These are phyloP conservation scores for Komagataella populi DNA, from an alignment of 805 yeast genomes.

Conservation along the genomic window DNA sequence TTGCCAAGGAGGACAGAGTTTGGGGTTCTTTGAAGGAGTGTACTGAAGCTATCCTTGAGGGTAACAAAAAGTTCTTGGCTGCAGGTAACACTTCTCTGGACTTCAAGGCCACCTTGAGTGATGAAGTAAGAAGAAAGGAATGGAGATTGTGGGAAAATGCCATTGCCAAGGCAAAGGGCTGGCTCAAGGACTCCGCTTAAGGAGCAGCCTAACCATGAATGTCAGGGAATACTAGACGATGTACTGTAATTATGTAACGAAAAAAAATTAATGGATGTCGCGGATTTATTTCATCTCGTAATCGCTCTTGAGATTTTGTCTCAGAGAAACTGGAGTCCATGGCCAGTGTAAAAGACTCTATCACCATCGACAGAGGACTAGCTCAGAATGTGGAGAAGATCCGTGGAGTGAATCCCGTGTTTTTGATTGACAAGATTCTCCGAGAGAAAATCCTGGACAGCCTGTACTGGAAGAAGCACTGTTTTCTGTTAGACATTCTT, in stretches of 20 bases:
- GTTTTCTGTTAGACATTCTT: slow-evolving; percentile 29
- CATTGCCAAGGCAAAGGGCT: slow-evolving; percentile 64
- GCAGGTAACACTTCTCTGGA: neutral
- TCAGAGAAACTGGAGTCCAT: neutral
- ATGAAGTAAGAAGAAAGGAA: slow-evolving; percentile 40
- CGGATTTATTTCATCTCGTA: neutral
- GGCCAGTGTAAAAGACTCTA: slow-evolving; percentile 1
- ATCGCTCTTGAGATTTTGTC: too few species aligned
- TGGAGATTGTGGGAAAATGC: slow-evolving; percentile 83
- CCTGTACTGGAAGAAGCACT: slow-evolving; percentile 42
- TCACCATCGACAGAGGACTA: slow-evolving; percentile 20
- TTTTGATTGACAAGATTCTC: slow-evolving; percentile 43
- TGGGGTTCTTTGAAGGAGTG: slow-evolving; percentile 74
- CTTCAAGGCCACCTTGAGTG: slow-evolving; percentile 26
- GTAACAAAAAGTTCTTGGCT: slow-evolving; percentile 10
- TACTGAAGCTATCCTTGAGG: slow-evolving; percentile 22
- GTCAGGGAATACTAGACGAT: neutral
- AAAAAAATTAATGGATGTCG: neutral
- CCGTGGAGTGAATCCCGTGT: slow-evolving; percentile 33
- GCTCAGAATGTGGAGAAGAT: slow-evolving; percentile 12
- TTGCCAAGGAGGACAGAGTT: slow-evolving; percentile 37
- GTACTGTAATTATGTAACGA: neutral
- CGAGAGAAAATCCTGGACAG: slow-evolving; percentile 44
- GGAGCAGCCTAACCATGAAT: neutral
- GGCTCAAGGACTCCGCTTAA: slow-evolving; percentile 31